Base-by-base conservation (phyloP, 345 rosid species). In the Cardamine chenopodiifolia region DNA sequence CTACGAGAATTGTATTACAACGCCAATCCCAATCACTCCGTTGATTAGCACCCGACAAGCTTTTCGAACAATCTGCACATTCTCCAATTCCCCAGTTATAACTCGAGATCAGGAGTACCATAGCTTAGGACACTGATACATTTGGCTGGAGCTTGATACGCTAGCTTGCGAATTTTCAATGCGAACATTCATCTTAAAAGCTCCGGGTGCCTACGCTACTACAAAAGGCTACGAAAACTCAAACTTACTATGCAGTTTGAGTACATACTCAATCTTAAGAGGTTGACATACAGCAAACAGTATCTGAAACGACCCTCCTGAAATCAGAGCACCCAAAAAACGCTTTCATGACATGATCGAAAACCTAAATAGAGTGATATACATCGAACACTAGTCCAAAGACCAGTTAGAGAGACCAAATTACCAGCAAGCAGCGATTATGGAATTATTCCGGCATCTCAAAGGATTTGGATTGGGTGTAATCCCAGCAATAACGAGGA, bases 321-420 rank as follows among this genome's bases (percentile, higher is more conserved):
- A 44, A 13, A 56, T 44, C 45, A 53, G 17, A 19, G 14, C 18
- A 17, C 17, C 37, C 62, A 25, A 11, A 25, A 37, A 55, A 34
- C 7, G 62, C 18, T 39, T 54, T 32, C 62, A 34, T 55, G 56
- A 69, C 55, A 50, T 19, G 28, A 26, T 54, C 3, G 13, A 22
- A 25, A 68, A 68, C 64, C 42, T 69, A 52, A 42, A 14, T 20
- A 58, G 55, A 45, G 34, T 31, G 25, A 65, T 31, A 44, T 26
- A 10, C 11, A 29, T 17, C 1, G 12, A 31, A 31, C 2, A 39
- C 42, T 31, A 17, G 19, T 57, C 23, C 40, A 31, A 57, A 57
- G 8, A 31, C 62, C 4, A 6, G 42, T 9, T 4, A 2, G 22
- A 9, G 62, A 57, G 40, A 57, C 40, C 40, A 57, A 57, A 57